phyloP scores from a whole-genome alignment of 2,329 filamentous ascomycete species.

The Penicillium sp. region DNA sequence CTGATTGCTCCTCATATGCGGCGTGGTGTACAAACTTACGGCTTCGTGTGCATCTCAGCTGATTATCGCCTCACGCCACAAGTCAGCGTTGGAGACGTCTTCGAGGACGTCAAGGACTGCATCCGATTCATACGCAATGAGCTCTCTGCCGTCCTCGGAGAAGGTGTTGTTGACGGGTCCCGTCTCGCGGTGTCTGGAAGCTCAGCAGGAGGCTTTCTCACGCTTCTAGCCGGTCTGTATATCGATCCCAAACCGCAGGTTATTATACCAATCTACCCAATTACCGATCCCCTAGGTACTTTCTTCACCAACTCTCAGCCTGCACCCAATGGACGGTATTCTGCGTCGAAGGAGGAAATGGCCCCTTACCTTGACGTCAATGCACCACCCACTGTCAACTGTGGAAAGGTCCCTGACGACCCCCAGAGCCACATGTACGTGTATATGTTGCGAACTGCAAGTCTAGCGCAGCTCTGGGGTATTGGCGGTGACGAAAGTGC shows the following conservation, averaged over 20 bases:
- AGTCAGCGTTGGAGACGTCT: slow-evolving; percentile 3
- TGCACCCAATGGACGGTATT: slow-evolving; percentile 5
- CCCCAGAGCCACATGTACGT: slow-evolving; percentile 4
- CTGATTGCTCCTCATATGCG: slow-evolving; percentile 6
- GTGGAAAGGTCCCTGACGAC: not conserved
- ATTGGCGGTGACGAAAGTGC: not conserved
- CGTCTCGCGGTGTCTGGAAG: slow-evolving; percentile 6
- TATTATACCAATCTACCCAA: slow-evolving; percentile 7
- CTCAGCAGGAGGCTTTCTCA: slow-evolving; percentile 1
- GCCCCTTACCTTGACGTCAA: not conserved
- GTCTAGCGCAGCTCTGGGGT: slow-evolving; percentile 1
- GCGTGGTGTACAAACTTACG: slow-evolving; percentile 1
- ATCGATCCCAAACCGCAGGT: slow-evolving; percentile 3
- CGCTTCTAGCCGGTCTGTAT: slow-evolving; percentile 5
- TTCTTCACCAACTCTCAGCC: slow-evolving; percentile 6
- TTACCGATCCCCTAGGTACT: slow-evolving; percentile 2
- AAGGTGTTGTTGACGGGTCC: not conserved
- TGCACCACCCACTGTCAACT: not conserved
- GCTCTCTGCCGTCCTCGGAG: not conserved
- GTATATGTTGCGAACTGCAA: slow-evolving; percentile 1
- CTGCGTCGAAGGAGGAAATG: slow-evolving; percentile 6
- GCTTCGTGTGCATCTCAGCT: slow-evolving; percentile 2
- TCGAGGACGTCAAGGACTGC: slow-evolving; percentile 5
- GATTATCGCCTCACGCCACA: slow-evolving; percentile 6
- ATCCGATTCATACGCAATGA: slow-evolving; percentile 1